Evolutionary conservation across 345 rosid species (phyloP).

Genomic region (Hibiscus trionum): DNA sequence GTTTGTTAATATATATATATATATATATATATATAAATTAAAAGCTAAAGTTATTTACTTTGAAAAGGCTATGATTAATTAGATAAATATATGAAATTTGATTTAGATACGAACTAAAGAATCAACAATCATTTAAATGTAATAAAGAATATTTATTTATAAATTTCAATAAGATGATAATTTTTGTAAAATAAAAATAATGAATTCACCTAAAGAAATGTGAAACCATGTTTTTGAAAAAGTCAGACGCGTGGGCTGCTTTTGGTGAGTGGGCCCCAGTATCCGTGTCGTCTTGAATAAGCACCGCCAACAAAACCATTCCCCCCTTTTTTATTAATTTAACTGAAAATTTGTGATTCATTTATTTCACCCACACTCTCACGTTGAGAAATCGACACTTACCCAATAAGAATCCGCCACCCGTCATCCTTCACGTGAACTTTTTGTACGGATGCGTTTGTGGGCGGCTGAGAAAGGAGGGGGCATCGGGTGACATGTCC

Average conservation of each 20-base stretch:
- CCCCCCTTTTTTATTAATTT: not conserved
- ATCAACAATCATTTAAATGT: too few relatives aligned
- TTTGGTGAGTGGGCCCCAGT: slow-evolving; percentile 23
- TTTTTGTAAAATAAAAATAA: too few relatives aligned
- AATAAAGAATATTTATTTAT: too few relatives aligned
- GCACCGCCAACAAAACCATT: slow-evolving; percentile 34
- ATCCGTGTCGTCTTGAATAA: slow-evolving; percentile 39
- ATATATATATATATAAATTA: too few relatives aligned
- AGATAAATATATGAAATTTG: too few relatives aligned
- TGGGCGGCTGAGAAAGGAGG: not conserved
- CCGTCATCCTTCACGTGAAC: slow-evolving; percentile 12
- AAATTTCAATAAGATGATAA: too few relatives aligned
- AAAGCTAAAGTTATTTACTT: too few relatives aligned
- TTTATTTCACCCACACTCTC: not conserved
- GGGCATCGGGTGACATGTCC: slow-evolving; percentile 10
- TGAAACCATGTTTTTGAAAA: slow-evolving; percentile 24
- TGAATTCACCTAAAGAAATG: slow-evolving; percentile 9
- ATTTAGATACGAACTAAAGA: too few relatives aligned
- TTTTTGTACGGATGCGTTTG: slow-evolving; percentile 1
- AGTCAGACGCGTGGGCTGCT: slow-evolving; percentile 47
- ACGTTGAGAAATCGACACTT: not conserved
- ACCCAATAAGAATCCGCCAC: not conserved
- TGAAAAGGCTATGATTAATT: too few relatives aligned
- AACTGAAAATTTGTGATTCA: not conserved
- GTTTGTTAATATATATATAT: too few relatives aligned